A percentile compares a stretch with the other conserved stretches of the same genome.
Conservation (phyloP, 2,329 filamentous ascomycete genomes). For the Colletotrichum paranaense region DNA sequence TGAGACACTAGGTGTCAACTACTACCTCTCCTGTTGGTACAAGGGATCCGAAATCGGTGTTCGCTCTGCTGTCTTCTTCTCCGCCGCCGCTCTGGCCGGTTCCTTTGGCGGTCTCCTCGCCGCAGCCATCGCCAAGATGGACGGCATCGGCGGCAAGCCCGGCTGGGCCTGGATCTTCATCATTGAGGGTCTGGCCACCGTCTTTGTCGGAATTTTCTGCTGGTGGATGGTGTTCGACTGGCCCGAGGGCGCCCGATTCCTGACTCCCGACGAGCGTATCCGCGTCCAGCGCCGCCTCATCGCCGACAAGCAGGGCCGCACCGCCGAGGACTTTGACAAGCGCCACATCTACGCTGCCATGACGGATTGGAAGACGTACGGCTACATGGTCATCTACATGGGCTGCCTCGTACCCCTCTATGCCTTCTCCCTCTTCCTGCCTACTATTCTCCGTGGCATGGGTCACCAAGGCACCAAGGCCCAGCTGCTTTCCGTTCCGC, state of each 20-base stretch:
- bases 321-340: conserved; percentile 78
- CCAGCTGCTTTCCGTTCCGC: conserved; percentile 69
- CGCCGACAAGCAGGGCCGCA: conserved; percentile 74
- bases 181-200: conserved; percentile 74
- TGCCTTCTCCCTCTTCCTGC: conserved; percentile 66
- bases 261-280: conserved; percentile 72
- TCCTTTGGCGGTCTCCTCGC: conserved; percentile 79
- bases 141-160: conserved; percentile 62
- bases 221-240: conserved; percentile 85
- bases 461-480: conserved; percentile 49
- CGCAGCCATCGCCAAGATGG: conserved; percentile 75
- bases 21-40: conserved; percentile 85
- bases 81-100: conserved; percentile 79
- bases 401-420: conserved; percentile 61
- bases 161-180: conserved; percentile 75
- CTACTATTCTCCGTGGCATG: conserved; percentile 62
- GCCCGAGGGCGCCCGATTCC: conserved; percentile 77
- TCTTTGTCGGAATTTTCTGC: conserved; percentile 71
- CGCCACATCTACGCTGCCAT: conserved; percentile 76
- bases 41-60: conserved; percentile 80
- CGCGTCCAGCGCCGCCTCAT: conserved; percentile 76
- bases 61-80: conserved; percentile 81
- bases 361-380: conserved; percentile 80
- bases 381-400: conserved; percentile 61
- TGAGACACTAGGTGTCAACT: conserved; percentile 58